Base-by-base conservation (phyloP, 148 eudicot species). In the Rhododendron kiyosumense region DNA sequence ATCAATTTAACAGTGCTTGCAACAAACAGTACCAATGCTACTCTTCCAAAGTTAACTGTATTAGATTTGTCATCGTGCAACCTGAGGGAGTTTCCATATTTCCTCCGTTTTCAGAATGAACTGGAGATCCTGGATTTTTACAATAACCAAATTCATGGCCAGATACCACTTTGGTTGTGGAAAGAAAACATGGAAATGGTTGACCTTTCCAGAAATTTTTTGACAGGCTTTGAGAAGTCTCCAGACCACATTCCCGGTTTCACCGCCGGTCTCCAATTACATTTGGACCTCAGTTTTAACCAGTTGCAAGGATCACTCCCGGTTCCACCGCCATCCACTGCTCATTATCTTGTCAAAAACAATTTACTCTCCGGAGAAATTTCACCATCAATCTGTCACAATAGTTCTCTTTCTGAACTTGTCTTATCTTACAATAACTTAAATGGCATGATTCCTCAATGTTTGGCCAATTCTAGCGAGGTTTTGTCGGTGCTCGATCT, bases 351-450 rank as follows among this genome's bases (percentile, higher is more conserved):
- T 0, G 36, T 3, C 5, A 0, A 15, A 26, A 13, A 4, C 3
- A 69, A 28, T 69, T 11, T 3, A 26, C 34, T 69, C 30, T 8
- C 36, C 34, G 75, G 75, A 69, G 85, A 63, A n/a, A 86, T 91
- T 38, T 82, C 88, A 1, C 75, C 82, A 30, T 34, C 15, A n/a
- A 59, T 89, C 20, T 90, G 94, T 77, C 43, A 79, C 1, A n/a
- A 43, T 28, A 87, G 75, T 5, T 63, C 83, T 13, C 81, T 89
- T 12, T 20, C 0, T 8, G 4, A n/a, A 0, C 86, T 92, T 5
- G 89, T 84, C 32, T 8, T 87, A 15, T 85, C 87, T 0, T 9
- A 76, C 14, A 89, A 89, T 71, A 32, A 41, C 84, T 52, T 86
- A 48, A 77, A 2, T 51, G 90, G 90, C 11, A 22, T 0, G 0